Percentiles rank a stretch among this genome's conserved stretches.
Conservation (phyloP, 441 rosid genomes). For the Bocquillonia castaneifolia region DNA sequence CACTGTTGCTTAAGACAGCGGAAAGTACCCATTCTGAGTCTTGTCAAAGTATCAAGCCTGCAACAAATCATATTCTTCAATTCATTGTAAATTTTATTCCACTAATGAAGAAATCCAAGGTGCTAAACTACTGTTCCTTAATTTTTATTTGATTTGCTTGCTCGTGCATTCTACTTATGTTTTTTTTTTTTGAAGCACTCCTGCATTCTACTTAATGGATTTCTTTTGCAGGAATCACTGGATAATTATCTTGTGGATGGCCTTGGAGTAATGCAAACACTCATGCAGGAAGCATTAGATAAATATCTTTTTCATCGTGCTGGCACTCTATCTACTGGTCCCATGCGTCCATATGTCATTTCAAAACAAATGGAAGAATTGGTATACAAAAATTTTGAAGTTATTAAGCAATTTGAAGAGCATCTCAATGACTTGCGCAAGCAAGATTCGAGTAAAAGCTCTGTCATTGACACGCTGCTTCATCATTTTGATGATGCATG, state of each 20-base stretch:
- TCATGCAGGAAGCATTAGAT: slow-evolving; percentile 59
- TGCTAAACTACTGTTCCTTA: slow-evolving; percentile 27
- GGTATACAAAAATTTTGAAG: slow-evolving; percentile 52
- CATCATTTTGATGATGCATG: slow-evolving; percentile 43
- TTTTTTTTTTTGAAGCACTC: too few species aligned
- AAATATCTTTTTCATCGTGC: slow-evolving; percentile 43
- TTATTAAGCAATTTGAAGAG: slow-evolving; percentile 56
- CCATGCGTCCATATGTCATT: slow-evolving; percentile 38
- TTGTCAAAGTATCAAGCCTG: slow-evolving; percentile 53
- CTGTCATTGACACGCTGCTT: slow-evolving; percentile 44
- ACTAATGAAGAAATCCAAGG: slow-evolving; percentile 64
- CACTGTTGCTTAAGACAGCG: slow-evolving; percentile 55
- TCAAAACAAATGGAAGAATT: slow-evolving; percentile 46
- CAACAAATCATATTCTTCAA: slow-evolving; percentile 39
- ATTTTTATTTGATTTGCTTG: slow-evolving; percentile 8
- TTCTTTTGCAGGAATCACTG: slow-evolving; percentile 59
- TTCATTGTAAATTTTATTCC: slow-evolving; percentile 57
- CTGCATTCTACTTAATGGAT: slow-evolving; percentile 29
- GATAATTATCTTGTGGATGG: slow-evolving; percentile 54
- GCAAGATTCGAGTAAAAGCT: slow-evolving; percentile 43
- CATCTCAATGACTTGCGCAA: slow-evolving; percentile 37
- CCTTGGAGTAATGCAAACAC: slow-evolving; percentile 31
- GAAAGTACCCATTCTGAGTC: slow-evolving; percentile 51
- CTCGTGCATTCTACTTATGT: slow-evolving; percentile 32
- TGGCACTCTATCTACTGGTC: slow-evolving; percentile 34